Conservation (phyloP, 805 yeast species). For the Candida montana region DNA sequence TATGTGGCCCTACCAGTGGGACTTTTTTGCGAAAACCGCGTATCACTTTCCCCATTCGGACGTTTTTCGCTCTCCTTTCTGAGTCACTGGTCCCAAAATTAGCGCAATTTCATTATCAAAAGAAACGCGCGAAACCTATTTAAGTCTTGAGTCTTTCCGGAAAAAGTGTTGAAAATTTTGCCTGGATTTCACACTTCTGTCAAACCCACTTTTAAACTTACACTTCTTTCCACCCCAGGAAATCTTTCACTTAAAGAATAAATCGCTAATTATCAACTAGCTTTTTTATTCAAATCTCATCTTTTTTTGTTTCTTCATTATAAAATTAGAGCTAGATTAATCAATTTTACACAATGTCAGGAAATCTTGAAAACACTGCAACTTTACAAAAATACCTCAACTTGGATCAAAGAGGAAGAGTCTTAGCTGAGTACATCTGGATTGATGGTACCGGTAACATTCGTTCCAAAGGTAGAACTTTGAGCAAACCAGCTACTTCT, state of each 20-base stretch:
- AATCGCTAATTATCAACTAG: neutral
- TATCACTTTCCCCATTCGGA: neutral
- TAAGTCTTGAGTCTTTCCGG: conserved; percentile 1
- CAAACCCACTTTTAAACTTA: neutral
- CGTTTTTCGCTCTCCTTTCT: conserved; percentile 1
- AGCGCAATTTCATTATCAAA: conserved; percentile 1
- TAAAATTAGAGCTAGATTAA: neutral
- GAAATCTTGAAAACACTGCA: conserved; percentile 63
- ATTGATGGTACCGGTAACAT: conserved; percentile 86
- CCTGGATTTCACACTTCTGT: neutral
- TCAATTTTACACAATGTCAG: conserved; percentile 22
- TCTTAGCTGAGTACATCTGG: conserved; percentile 98
- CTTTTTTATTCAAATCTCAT: neutral
- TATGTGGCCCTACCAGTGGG: no score
- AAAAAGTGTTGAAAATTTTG: neutral
- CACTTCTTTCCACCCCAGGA: neutral
- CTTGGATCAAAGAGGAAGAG: conserved; percentile 78
- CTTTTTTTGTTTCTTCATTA: neutral
- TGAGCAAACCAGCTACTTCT: conserved; percentile 58
- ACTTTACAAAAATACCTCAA: conserved; percentile 78
- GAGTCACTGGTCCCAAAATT: conserved; percentile 7
- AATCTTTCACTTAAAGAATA: neutral
- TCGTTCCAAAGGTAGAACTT: conserved; percentile 93
- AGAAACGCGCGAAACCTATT: conserved; percentile 3
- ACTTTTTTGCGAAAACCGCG: no score